phyloP scores from a whole-genome alignment of 179 eudicot genomes.

The Monotropa hypopitys region DNA sequence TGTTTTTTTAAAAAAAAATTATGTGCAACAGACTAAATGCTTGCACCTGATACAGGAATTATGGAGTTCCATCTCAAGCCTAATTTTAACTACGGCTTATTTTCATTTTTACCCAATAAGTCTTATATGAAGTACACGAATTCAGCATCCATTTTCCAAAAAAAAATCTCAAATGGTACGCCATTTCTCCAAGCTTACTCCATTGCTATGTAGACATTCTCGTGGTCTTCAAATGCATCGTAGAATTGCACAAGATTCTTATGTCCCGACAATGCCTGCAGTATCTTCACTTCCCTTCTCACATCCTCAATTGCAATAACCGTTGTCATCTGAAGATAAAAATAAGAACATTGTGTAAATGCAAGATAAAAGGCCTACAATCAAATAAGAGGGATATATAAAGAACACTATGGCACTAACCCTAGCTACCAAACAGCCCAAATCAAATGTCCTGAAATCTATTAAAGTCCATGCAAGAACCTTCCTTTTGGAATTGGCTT shows the following conservation, averaged over 20 bases:
- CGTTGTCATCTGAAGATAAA: constrained; percentile 32
- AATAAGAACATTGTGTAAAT: neutral
- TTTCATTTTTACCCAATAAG: neutral
- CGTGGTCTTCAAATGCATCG: constrained; percentile 43
- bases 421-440: too few relatives aligned
- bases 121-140: neutral
- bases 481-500: too few relatives aligned
- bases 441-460: too few relatives aligned
- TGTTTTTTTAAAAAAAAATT: neutral
- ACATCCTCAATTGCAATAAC: constrained; percentile 46
- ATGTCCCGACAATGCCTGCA: constrained; percentile 45
- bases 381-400: neutral
- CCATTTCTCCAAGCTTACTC: constrained; percentile 30
- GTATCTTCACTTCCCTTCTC: constrained; percentile 40
- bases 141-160: neutral
- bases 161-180: neutral
- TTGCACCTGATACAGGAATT: neutral
- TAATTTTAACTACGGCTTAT: neutral
- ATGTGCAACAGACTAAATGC: neutral
- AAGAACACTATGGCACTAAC: neutral
- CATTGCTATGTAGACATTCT: constrained; percentile 45
- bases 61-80: neutral
- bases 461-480: too few relatives aligned
- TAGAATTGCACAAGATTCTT: constrained; percentile 32
- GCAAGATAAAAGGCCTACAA: neutral